A percentile compares a stretch with the other conserved stretches of the same genome.
Conservation (phyloP, 192 early-diverging fungal genomes). For the Rhizophlyctis rosea region DNA sequence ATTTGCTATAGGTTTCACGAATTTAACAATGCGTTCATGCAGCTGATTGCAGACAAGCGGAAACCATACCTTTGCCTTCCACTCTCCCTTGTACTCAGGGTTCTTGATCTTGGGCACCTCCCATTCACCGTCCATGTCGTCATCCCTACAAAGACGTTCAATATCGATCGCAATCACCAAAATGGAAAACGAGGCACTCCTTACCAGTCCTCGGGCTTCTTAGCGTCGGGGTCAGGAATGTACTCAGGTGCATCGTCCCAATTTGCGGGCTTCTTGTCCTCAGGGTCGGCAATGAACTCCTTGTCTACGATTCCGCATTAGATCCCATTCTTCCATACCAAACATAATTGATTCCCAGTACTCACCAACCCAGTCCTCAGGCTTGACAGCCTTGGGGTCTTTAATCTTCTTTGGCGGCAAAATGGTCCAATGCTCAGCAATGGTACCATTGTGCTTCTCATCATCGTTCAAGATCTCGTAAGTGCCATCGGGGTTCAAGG, state of each 20-base stretch:
- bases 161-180: too few species aligned
- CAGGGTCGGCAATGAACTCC: constrained; percentile 66
- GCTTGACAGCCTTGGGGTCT: constrained; percentile 39
- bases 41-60: background rate
- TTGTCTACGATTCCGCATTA: constrained; percentile 58
- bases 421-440: constrained; percentile 47
- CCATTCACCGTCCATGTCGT: constrained; percentile 54
- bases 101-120: constrained; percentile 41
- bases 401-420: constrained; percentile 44
- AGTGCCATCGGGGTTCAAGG: constrained; percentile 48
- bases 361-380: constrained; percentile 28
- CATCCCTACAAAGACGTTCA: constrained; percentile 34
- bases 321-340: constrained; percentile 20
- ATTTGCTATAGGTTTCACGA: constrained; percentile 43
- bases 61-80: constrained; percentile 36
- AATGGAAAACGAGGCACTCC: constrained; percentile 20
- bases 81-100: constrained; percentile 48
- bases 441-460: constrained; percentile 29
- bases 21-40: constrained; percentile 2
- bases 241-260: constrained; percentile 75
- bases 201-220: constrained; percentile 86
- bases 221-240: constrained; percentile 78
- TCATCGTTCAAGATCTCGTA: constrained; percentile 45
- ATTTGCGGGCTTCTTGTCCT: constrained; percentile 68
- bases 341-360: background rate